phyloP scores from a whole-genome alignment of 495 filamentous ascomycete genomes.

The Cercophora newfieldiana region DNA sequence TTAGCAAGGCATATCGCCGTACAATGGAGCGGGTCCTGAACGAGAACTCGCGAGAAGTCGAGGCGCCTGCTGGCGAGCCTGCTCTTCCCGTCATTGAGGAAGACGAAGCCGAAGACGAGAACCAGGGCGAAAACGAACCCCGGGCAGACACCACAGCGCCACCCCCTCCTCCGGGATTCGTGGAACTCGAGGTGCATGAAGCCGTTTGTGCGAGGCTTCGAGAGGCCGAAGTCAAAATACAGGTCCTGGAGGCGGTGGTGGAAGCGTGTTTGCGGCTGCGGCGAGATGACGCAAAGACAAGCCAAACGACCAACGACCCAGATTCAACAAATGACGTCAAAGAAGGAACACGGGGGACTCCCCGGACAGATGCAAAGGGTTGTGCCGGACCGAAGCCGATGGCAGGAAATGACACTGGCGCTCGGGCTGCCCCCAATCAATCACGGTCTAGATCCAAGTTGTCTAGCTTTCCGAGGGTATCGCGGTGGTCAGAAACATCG shows the following conservation, averaged over 20 bases:
- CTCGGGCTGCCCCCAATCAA: too few species aligned
- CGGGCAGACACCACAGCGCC: neutral
- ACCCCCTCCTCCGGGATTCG: neutral
- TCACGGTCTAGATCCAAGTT: too few species aligned
- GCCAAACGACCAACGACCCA: neutral
- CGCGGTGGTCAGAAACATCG: too few species aligned
- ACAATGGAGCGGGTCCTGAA: neutral
- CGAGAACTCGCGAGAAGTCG: neutral
- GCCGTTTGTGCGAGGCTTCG: neutral
- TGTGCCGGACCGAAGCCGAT: too few species aligned
- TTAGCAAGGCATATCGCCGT: neutral
- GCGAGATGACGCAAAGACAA: neutral
- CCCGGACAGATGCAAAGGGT: too few species aligned
- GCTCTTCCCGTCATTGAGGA: neutral
- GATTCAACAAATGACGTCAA: too few species aligned
- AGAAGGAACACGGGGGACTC: too few species aligned
- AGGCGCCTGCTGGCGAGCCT: neutral
- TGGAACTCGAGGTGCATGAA: neutral
- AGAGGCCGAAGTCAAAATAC: neutral
- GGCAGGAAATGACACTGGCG: too few species aligned
- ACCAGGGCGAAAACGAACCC: neutral
- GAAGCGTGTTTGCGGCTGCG: neutral
- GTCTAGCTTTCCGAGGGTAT: too few species aligned
- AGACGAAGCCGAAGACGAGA: neutral
- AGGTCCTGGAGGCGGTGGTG: neutral